Evolutionary conservation across 139 green algal genomes (phyloP), one percentile per base, ranked within the genome.

Genomic region (Volvox reticuliferus): DNA sequence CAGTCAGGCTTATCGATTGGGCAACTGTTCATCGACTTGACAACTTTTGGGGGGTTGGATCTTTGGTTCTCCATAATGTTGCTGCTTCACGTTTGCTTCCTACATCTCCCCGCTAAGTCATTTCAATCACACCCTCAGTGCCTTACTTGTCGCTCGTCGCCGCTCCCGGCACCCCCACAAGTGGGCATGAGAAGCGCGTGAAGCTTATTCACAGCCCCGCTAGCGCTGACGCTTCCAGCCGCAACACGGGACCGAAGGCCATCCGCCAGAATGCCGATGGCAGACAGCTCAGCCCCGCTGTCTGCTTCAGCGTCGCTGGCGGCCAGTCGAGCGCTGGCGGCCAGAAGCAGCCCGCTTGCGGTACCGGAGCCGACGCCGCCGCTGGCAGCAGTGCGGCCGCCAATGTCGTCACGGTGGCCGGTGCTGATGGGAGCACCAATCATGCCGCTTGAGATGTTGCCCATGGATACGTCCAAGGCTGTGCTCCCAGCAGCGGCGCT

Each of bases 281-380:
- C 83, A 67, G 83, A 89, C 67, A 89, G 83, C 82, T 88, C 82
- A 35, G 71, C 30, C 22, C 82, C 82, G 82, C 67, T 86, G 24
- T 86, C 50, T 0, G 19, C 26, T n/a, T 86, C 79, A 24, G 26
- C 0, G 28, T 86, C 79, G 24, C 79, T 71, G 50, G 16, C 79
- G 26, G 50, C 28, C 50, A 71, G 26, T 14, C 68, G 13, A n/a
- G 50, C 44, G 26, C 30, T 44, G 28, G 79, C 50, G 79, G 50
- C 79, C 22, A 30, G 36, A n/a, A 67, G 36, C 75, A 79, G 21
- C 14, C 50, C 18, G 32, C 36, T 44, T 37, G n/a, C 81, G 18
- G 44, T 26, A 55, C 79, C 1, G 26, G 12, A 18, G 81, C 55
- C 28, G 12, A 73, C 24, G 79, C 79, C 50, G 79, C 79, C 79